Conservation (phyloP, 306 rosid species). For the Pyrus betulifolia region DNA sequence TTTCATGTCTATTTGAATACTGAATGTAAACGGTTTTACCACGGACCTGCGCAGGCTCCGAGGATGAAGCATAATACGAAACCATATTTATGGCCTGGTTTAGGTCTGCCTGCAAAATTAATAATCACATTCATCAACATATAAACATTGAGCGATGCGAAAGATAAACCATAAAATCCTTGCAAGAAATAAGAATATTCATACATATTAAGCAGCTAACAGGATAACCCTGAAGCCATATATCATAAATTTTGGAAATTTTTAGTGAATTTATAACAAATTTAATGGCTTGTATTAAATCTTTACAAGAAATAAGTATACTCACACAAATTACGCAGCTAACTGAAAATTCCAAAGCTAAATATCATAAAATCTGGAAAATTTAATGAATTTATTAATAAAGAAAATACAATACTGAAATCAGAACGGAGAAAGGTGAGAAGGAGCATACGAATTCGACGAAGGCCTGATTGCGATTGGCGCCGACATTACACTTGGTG, state of each 20-base stretch:
- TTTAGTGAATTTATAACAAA: background rate
- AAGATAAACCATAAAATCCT: background rate
- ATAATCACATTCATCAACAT: background rate
- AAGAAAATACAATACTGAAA: background rate
- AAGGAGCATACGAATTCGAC: constrained; percentile 65
- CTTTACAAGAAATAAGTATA: background rate
- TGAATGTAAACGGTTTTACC: constrained; percentile 88
- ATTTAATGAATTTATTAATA: background rate
- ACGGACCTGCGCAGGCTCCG: constrained; percentile 89
- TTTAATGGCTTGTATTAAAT: no score
- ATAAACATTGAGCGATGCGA: background rate
- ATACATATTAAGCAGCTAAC: background rate
- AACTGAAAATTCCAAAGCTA: background rate
- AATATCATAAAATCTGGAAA: background rate
- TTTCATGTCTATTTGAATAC: constrained; percentile 86
- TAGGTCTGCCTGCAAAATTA: constrained; percentile 58
- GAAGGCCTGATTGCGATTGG: constrained; percentile 91
- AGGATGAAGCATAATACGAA: constrained; percentile 86
- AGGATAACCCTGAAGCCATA: background rate
- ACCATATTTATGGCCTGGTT: constrained; percentile 93
- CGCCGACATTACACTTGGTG: constrained; percentile 93
- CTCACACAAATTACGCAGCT: no score
- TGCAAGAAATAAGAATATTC: background rate
- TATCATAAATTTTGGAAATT: background rate
- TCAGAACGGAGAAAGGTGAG: background rate